Base-by-base conservation (phyloP, 495 filamentous ascomycete genomes). In the Tuber indicum region DNA sequence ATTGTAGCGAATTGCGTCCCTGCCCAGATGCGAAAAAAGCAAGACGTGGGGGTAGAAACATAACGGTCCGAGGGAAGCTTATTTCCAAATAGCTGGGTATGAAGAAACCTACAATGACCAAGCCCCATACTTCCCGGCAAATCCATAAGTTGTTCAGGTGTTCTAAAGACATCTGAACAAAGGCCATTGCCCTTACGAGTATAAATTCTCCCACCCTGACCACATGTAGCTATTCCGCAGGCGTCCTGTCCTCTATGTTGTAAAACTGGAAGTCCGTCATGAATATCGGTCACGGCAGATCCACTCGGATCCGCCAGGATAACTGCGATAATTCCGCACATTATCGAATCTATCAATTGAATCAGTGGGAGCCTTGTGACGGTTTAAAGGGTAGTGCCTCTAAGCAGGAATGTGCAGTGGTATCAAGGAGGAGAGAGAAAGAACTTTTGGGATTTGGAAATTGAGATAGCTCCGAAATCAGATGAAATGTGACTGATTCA, bases 151-250 rank as follows among this genome's bases (percentile, higher is more conserved):
- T 92, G 88, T 71, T 91, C 89, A 75, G 92, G 93, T 76, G 94
- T 91, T 66, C 89, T 88, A 86, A 97, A 97, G 76, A 96, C 92
- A 86, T 93, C 93, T 76, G 92, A 89, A 41, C 93, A 96, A 89
- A 97, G 93, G 47, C 94, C 95, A 84, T 95, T 95, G 74, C 94
- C 92, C 86, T 97, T 98, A 84, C 92, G 90, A 81, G 97, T 94
- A 85, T 91, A 94, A 75, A 97, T 92, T 19, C 92, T 89, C 77
- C 95, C 94, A 21, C 93, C 92, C 0, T 88, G 84, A 8, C 89
- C 91, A 82, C 93, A 97, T 39, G 91, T 94, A 9, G 91, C 89
- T 73, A 97, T 94, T 72, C 95, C 95, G 72, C 92, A 94, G 41
- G 94, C 95, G 91, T 97, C 94, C 84, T 97, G 93, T 74, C 94